Evolutionary conservation across 306 rosid genomes (phyloP).

Genomic region (Casuarina glauca): DNA sequence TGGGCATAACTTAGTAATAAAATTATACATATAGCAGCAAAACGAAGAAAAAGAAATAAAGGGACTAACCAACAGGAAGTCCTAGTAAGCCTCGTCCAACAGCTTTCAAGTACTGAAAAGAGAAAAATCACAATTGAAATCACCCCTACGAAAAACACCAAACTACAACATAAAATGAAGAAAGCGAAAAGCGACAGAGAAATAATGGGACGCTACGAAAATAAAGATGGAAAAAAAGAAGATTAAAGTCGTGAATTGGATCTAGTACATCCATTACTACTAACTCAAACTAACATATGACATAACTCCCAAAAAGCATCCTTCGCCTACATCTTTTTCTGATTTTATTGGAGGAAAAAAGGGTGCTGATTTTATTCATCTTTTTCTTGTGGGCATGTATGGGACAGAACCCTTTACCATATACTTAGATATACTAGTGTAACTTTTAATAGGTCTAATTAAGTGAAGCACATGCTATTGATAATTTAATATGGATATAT

Average conservation of each 20-base stretch:
- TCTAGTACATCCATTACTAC: not conserved
- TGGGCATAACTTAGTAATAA: not conserved
- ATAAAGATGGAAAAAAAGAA: not conserved
- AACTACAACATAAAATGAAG: not conserved
- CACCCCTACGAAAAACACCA: not conserved
- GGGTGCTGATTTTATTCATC: no score
- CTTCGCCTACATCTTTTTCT: not conserved
- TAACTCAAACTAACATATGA: not conserved
- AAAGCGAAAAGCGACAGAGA: not conserved
- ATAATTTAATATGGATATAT: no score
- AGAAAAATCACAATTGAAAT: not conserved
- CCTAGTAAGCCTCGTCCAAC: slow-evolving; percentile 76
- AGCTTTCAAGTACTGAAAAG: slow-evolving; percentile 66
- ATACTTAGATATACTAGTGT: no score
- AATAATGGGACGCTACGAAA: not conserved
- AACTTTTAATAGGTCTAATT: no score
- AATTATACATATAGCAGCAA: not conserved
- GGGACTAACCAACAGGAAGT: slow-evolving; percentile 70
- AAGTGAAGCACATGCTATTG: no score
- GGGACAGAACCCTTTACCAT: no score
- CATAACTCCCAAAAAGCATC: not conserved
- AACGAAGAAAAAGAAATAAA: not conserved
- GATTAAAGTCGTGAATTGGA: not conserved
- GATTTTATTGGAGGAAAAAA: no score
- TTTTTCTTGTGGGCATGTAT: no score